Conservation (phyloP, 352 stramenopile genomes). For the Phytophthora niederhauseri region DNA sequence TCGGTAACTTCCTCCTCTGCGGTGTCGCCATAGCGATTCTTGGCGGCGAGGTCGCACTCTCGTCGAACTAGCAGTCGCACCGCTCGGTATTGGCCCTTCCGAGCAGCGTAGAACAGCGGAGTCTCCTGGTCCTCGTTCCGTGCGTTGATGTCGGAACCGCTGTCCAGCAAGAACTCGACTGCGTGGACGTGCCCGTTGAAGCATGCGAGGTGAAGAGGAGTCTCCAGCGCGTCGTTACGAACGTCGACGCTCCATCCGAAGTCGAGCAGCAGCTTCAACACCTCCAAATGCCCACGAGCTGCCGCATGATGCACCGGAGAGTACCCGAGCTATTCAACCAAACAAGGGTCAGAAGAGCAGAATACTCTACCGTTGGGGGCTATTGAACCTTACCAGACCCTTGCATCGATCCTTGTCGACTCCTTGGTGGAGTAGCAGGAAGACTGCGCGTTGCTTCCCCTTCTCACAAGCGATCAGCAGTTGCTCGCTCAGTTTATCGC, state of each 20-base stretch:
- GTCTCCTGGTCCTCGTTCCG: conserved; percentile 64
- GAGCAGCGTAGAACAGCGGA: conserved; percentile 73
- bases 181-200: conserved; percentile 61
- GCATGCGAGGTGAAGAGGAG: conserved; percentile 70
- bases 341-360: conserved; percentile 9
- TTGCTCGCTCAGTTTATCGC: conserved; percentile 56
- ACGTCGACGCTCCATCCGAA: conserved; percentile 64
- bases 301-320: conserved; percentile 76
- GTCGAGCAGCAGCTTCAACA: conserved; percentile 65
- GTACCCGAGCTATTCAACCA: conserved; percentile 50
- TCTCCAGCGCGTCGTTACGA: conserved; percentile 60
- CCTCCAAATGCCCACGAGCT: conserved; percentile 65
- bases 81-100: conserved; percentile 66
- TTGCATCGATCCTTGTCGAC: conserved; percentile 61
- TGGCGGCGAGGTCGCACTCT: conserved; percentile 57
- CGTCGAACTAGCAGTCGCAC: conserved; percentile 65
- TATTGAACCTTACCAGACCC: conserved; percentile 54
- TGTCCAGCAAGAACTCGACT: conserved; percentile 68
- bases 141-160: conserved; percentile 59
- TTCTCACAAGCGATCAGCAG: conserved; percentile 76
- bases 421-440: conserved; percentile 72
- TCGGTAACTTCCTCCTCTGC: conserved; percentile 70
- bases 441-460: conserved; percentile 65
- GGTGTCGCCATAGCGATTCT: conserved; percentile 72
- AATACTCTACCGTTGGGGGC: not conserved